These are phyloP conservation scores for Neurospora sp. DNA, from an alignment of 495 filamentous ascomycete genomes.

Conservation along the genomic window DNA sequence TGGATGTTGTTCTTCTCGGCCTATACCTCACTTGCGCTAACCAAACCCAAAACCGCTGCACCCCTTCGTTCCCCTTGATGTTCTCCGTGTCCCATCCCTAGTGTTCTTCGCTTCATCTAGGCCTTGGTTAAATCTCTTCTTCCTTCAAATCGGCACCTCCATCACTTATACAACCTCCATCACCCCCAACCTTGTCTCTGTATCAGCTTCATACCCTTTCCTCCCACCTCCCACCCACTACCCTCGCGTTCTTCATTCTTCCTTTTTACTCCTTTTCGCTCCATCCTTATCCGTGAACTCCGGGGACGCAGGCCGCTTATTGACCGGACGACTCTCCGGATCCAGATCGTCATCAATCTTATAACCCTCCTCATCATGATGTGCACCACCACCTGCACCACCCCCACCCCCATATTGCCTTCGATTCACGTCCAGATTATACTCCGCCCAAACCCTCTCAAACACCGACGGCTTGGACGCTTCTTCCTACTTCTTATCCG, in stretches of 20 bases:
- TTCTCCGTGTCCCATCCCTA: background rate
- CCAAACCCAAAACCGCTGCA: background rate
- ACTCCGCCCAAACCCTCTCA: background rate
- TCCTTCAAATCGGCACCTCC: background rate
- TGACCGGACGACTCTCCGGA: background rate
- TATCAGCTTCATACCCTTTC: no score
- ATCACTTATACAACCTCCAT: background rate
- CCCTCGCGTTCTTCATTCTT: no score
- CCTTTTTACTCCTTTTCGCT: no score
- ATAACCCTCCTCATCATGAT: background rate
- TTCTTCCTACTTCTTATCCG: background rate
- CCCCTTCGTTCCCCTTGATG: background rate
- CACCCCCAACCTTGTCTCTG: no score
- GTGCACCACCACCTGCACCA: no score
- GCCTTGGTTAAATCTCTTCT: background rate
- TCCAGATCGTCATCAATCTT: background rate
- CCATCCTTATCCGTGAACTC: no score
- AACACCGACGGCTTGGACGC: background rate
- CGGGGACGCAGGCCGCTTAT: background rate
- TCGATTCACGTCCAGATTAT: background rate
- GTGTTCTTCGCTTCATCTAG: background rate
- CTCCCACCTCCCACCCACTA: no score
- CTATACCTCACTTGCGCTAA: background rate
- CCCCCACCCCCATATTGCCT: no score
- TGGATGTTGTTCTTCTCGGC: background rate